Conservation (phyloP, 257 asterid genomes). For the Penstemon barbatus region DNA sequence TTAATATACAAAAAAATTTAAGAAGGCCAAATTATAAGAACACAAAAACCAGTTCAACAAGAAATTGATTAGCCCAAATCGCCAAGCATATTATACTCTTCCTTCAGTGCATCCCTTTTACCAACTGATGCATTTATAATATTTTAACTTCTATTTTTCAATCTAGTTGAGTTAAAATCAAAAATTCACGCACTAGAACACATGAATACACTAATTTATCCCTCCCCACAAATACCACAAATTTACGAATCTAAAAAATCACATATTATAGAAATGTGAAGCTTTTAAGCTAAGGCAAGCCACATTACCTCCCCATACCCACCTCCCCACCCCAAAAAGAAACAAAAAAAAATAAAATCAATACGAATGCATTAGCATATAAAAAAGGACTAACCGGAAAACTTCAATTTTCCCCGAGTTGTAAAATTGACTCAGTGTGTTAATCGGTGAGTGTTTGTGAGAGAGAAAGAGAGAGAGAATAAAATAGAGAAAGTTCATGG, state of each 20-base stretch:
- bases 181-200: background rate
- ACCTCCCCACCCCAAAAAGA: background rate
- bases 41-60: background rate
- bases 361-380: background rate
- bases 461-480: conserved; percentile 27
- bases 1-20: no score
- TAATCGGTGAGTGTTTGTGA: conserved; percentile 13
- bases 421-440: conserved; percentile 8
- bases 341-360: background rate
- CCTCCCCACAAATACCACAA: background rate
- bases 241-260: background rate
- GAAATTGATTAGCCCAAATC: background rate
- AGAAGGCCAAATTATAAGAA: no score
- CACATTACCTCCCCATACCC: background rate
- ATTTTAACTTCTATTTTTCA: background rate
- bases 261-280: background rate
- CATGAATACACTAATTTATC: background rate
- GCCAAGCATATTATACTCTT: no score
- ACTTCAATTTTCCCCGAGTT: conserved; percentile 19
- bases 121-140: background rate
- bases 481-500: conserved; percentile 24
- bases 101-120: conserved; percentile 6
- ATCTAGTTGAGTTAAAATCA: background rate
- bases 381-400: conserved; percentile 27
- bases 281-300: background rate